Evolutionary conservation across 129 eudicot species (phyloP).

Genomic region (Glebionis coronaria): DNA sequence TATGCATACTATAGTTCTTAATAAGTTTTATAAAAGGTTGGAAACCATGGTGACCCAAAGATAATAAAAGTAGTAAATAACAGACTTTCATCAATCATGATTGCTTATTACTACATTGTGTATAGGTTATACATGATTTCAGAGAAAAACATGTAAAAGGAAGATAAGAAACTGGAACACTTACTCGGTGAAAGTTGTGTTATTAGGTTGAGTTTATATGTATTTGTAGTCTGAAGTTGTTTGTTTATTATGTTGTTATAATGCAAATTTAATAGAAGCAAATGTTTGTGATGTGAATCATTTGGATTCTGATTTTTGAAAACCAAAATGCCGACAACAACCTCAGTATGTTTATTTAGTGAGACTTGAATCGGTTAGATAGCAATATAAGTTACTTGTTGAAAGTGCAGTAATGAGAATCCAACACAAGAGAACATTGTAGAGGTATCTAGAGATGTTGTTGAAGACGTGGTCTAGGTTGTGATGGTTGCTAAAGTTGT

Average conservation of each 20-base stretch:
- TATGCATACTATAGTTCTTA: no score
- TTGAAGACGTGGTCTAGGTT: slow-evolving; percentile 49
- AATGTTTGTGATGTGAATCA: slow-evolving; percentile 52
- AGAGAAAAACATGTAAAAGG: no score
- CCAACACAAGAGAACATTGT: slow-evolving; percentile 64
- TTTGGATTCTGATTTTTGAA: slow-evolving; percentile 67
- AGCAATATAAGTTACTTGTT: slow-evolving; percentile 43
- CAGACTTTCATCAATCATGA: no score
- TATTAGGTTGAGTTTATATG: no score
- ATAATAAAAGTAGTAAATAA: no score
- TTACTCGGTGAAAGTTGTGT: slow-evolving; percentile 16
- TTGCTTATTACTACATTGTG: no score
- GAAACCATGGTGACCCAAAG: no score
- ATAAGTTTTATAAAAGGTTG: no score
- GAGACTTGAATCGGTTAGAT: slow-evolving; percentile 39
- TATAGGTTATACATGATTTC: no score
- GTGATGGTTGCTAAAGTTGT: slow-evolving; percentile 65
- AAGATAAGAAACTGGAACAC: no score
- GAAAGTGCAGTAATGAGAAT: slow-evolving; percentile 50
- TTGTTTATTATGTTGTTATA: no score
- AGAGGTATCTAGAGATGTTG: slow-evolving; percentile 56
- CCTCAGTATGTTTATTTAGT: neutral
- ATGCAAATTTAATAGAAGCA: slow-evolving; percentile 62
- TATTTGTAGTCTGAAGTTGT: no score
- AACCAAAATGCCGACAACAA: slow-evolving; percentile 54